Evolutionary conservation across 2,329 filamentous ascomycete species (phyloP).

Genomic region (Fusarium hostae): DNA sequence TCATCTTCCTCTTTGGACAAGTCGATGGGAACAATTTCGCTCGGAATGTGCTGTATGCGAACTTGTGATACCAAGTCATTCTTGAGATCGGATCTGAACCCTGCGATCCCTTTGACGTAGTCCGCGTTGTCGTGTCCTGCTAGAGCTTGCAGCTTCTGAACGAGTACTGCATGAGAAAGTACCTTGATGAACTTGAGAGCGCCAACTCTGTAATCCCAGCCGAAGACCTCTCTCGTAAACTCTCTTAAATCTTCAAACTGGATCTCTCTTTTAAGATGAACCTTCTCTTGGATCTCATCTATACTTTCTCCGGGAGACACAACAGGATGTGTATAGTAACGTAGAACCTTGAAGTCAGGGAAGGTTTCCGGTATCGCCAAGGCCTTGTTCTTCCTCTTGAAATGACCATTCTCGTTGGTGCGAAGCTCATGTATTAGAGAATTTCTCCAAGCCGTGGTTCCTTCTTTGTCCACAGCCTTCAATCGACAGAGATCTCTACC

Average conservation of each 20-base stretch:
- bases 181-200: slow-evolving; percentile 87
- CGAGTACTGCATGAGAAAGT: slow-evolving; percentile 79
- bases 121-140: slow-evolving; percentile 50
- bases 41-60: slow-evolving; percentile 80
- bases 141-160: slow-evolving; percentile 61
- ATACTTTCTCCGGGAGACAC: slow-evolving; percentile 73
- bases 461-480: slow-evolving; percentile 66
- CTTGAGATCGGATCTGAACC: slow-evolving; percentile 74
- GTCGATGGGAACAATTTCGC: slow-evolving; percentile 81
- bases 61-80: slow-evolving; percentile 82
- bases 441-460: slow-evolving; percentile 76
- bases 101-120: slow-evolving; percentile 74
- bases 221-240: slow-evolving; percentile 83
- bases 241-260: slow-evolving; percentile 68
- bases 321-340: slow-evolving; percentile 88
- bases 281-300: slow-evolving; percentile 41
- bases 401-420: slow-evolving; percentile 86
- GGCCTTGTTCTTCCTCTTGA: slow-evolving; percentile 78
- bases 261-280: slow-evolving; percentile 41
- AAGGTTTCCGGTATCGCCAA: slow-evolving; percentile 83
- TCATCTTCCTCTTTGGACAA: slow-evolving; percentile 77
- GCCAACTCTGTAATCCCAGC: slow-evolving; percentile 82
- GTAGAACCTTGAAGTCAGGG: slow-evolving; percentile 80
- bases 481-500: slow-evolving; percentile 78
- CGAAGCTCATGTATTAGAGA: slow-evolving; percentile 78